phyloP scores from a whole-genome alignment of 1,139 yeast species.

The Suzukiozyma palmioleophila region DNA sequence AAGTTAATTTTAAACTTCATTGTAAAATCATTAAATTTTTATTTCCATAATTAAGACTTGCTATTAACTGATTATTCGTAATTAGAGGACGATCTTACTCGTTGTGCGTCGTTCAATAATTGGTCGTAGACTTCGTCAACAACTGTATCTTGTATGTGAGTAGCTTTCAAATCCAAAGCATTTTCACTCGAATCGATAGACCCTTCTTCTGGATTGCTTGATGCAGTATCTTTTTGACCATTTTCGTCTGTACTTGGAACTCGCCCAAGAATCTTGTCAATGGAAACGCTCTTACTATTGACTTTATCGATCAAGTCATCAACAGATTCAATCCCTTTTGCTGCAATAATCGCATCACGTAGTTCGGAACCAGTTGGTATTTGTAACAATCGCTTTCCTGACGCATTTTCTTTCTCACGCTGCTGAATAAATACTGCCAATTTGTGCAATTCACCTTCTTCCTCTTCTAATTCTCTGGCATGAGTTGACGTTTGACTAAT shows the following conservation, averaged over 20 bases:
- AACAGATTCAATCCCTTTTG: constrained; percentile 73
- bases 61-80: constrained; percentile 15
- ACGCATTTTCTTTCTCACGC: constrained; percentile 21
- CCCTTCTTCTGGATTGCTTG: background rate
- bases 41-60: too few relatives aligned
- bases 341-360: constrained; percentile 71
- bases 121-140: constrained; percentile 71
- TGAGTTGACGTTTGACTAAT: constrained; percentile 62
- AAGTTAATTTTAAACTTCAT: background rate
- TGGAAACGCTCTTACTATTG: constrained; percentile 46
- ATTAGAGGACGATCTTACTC: constrained; percentile 46
- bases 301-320: constrained; percentile 67
- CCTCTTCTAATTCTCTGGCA: constrained; percentile 76
- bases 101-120: constrained; percentile 59
- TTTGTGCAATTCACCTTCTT: constrained; percentile 88
- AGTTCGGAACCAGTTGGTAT: constrained; percentile 75
- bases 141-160: constrained; percentile 22
- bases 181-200: constrained; percentile 5
- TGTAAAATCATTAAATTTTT: background rate
- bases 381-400: constrained; percentile 22
- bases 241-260: background rate
- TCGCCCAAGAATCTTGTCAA: constrained; percentile 48
- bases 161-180: constrained; percentile 1
- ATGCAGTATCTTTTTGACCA: constrained; percentile 3
- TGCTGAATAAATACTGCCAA: constrained; percentile 75